Base-by-base conservation (phyloP, 1,139 yeast genomes). In the Candida glucosophila region DNA sequence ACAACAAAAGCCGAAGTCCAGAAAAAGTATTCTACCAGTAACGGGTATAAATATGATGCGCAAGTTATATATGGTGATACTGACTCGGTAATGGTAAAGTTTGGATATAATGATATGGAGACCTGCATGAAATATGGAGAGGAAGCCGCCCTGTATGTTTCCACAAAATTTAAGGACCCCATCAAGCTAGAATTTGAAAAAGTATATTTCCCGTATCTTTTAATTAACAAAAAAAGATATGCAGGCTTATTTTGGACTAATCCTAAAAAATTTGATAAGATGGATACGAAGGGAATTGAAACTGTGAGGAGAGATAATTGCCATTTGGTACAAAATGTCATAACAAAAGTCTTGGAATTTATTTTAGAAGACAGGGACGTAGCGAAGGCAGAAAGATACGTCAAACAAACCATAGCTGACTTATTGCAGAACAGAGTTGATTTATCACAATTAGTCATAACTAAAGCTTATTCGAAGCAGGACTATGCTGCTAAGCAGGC, bases 241-340 rank as follows among this genome's bases (percentile, higher is more conserved):
- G 99, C 98, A 1, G 99, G 99, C 0, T 61, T 92, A 28, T 90
- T 78, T 48, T 92, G 98, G 98, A 90, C 98, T 0, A 72, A 72
- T 24, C 81, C 96, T 0, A 74, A 83, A 9, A 85, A 82, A 37
- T 83, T 73, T 45, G 98, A 92, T 51, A 92, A 90, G 54, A 80
- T 92, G 90, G 99, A 92, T 51, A 92, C 97, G 17, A 92, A 92
- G 47, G 99, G 99, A 53, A 81, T 92, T 36, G 99, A 93, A 44
- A 90, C 98, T 0, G 98, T 92, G 22, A 75, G 99, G 52, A 77
- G 99, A 62, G 99, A 92, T 48, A 92, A 93, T 41, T 92, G 99
- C 53, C 72, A 95, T 24, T 61, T 92, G 36, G 98, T 92, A 2
- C 95, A 88, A 39, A 80, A 83, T 43, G 97, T 92, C 15, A 83